Base-by-base conservation (phyloP, 768 basidiomycete genomes). In the Boletus eberwhitei region DNA sequence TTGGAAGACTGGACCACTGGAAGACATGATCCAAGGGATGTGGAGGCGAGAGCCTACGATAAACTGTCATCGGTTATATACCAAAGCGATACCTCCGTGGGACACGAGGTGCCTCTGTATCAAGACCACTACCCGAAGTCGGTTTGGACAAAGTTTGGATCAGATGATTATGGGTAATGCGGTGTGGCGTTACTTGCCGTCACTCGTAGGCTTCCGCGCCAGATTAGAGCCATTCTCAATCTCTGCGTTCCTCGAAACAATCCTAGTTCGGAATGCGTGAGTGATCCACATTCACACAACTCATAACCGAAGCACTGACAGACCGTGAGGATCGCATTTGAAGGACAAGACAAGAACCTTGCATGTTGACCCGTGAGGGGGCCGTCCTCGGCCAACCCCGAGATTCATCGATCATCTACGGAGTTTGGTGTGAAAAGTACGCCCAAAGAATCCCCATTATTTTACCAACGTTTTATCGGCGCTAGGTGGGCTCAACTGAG, bases 1-100 rank as follows among this genome's bases (percentile, higher is more conserved):
- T 37, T 62, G 63, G 37, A 65, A 67, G n/a, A 62, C 31, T 1
- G 60, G 22, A 7, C 55, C 63, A 5, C 49, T 56, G 2, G 64
- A 60, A 39, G 65, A 62, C 60, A 66, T 66, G 31, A 21, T 31
- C 31, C 38, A 12, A 19, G 29, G 8, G 11, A 2, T 21, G 35
- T 22, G 26, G 21, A 17, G 40, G 5, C 21, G 16, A 22, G 19
- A 13, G 1, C 29, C 2, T 12, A 37, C 13, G 34, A 8, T 19
- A 12, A 22, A 13, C 3, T 5, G 4, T 5, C 12, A 32, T 38
- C 5, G 16, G 6, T 34, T 60, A 56, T 64, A 63, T 56, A 55
- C 48, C 35, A 37, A 36, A 5, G 24, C 35, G 8, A n/a, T 22
- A 31, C 14, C 36, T 42, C 26, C 39, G 48, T 38, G 44, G 32